Conservation (phyloP, 2,329 filamentous ascomycete genomes). For the Didymella arachidicola region DNA sequence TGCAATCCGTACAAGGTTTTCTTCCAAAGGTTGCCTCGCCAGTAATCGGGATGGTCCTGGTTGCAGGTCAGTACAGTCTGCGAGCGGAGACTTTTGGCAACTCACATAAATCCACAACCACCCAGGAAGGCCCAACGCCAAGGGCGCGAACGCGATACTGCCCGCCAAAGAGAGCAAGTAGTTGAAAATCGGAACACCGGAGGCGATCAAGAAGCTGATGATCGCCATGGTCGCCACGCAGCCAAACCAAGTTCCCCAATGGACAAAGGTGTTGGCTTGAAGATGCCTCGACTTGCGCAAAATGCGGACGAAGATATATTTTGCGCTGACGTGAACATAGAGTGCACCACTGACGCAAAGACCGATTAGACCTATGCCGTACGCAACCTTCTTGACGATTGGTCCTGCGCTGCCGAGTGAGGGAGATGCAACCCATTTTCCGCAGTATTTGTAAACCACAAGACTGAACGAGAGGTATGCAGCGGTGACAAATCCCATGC, state of each 20-base stretch:
- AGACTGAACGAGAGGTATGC: conserved; percentile 67
- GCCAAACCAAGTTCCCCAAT: conserved; percentile 62
- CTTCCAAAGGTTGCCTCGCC: conserved; percentile 46
- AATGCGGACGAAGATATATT: conserved; percentile 63
- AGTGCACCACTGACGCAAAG: conserved; percentile 60
- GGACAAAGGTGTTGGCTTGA: conserved; percentile 58
- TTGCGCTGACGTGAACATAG: conserved; percentile 61
- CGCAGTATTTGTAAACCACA: conserved; percentile 69
- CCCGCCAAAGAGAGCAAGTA: conserved; percentile 60
- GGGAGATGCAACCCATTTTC: conserved; percentile 67
- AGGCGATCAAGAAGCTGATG: conserved; percentile 60
- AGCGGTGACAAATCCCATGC: conserved; percentile 65
- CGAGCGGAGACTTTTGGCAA: no score
- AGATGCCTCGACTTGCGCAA: conserved; percentile 60
- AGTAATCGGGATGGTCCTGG: conserved; percentile 4
- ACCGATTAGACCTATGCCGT: conserved; percentile 64
- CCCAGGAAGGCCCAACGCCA: conserved; percentile 59
- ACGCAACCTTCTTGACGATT: conserved; percentile 66
- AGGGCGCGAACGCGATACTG: conserved; percentile 60
- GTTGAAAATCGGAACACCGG: conserved; percentile 64
- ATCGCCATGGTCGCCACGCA: conserved; percentile 55
- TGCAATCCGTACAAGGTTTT: conserved; percentile 54
- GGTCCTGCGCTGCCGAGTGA: conserved; percentile 66
- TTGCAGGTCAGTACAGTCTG: no score
- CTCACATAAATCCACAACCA: conserved; percentile 57